Percentiles rank a stretch among this genome's conserved stretches.
phyloP scores from a whole-genome alignment of 177 flowering plant species.

The Vitis hybrid region DNA sequence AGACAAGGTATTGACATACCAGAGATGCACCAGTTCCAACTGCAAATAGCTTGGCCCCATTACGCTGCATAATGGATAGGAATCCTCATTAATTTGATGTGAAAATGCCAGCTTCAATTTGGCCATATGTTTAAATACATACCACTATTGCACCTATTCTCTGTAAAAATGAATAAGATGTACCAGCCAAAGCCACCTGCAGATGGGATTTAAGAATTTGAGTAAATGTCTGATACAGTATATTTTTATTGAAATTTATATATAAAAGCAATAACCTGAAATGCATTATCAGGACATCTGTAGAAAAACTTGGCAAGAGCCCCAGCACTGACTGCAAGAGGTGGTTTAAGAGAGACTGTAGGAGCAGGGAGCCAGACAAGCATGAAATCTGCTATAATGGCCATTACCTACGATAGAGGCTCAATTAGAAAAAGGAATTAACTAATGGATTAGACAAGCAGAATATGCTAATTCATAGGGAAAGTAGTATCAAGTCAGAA shows the following conservation, averaged over 20 bases:
- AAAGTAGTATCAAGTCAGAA: no score
- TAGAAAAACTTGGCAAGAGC: conserved; percentile 75
- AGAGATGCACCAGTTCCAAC: conserved; percentile 92
- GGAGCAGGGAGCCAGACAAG: conserved; percentile 99
- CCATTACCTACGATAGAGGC: conserved; percentile 69
- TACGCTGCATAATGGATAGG: conserved; percentile 56
- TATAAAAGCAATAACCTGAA: conserved; percentile 58
- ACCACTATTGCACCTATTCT: conserved; percentile 89
- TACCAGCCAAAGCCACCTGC: conserved; percentile 87
- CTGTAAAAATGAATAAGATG: conserved; percentile 78
- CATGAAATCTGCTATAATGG: conserved; percentile 98
- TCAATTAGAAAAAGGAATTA: no score
- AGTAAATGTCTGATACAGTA: not conserved
- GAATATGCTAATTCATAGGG: no score
- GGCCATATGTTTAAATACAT: conserved; percentile 11
- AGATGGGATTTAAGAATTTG: conserved; percentile 12
- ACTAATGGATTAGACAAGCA: no score
- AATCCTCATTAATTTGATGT: no score
- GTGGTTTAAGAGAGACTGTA: conserved; percentile 86
- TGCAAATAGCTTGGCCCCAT: conserved; percentile 90
- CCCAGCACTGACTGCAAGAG: conserved; percentile 74
- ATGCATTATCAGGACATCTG: conserved; percentile 93
- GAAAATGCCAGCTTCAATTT: no score
- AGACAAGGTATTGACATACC: conserved; percentile 38
- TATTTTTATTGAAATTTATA: not conserved